A percentile compares a stretch with the other conserved stretches of the same genome.
phyloP scores from a whole-genome alignment of 805 yeast species.

The Hanseniaspora pseudoguilliermondii region DNA sequence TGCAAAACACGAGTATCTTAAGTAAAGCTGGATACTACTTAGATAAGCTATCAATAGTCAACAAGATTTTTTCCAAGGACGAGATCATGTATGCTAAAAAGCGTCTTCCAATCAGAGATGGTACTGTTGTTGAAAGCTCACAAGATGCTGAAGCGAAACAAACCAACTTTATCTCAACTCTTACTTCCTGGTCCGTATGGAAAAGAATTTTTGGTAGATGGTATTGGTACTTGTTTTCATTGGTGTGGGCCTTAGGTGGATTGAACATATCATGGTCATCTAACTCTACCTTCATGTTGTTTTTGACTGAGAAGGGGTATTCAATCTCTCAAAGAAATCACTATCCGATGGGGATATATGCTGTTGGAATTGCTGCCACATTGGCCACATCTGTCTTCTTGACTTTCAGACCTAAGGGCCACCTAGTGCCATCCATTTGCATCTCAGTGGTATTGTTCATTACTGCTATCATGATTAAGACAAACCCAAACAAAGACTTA shows the following conservation, averaged over 20 bases:
- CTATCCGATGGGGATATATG: slow-evolving; percentile 44
- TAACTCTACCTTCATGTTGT: slow-evolving; percentile 37
- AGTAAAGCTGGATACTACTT: slow-evolving; percentile 11
- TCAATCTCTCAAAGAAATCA: slow-evolving; percentile 36
- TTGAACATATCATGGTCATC: slow-evolving; percentile 36
- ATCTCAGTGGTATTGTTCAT: slow-evolving; percentile 34
- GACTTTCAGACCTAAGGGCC: slow-evolving; percentile 33
- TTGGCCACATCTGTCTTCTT: slow-evolving; percentile 33
- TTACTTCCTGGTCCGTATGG: slow-evolving; percentile 28
- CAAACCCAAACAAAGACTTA: slow-evolving; percentile 29
- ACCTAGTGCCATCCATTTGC: slow-evolving; percentile 39
- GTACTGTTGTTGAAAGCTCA: slow-evolving; percentile 18
- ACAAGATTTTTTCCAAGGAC: slow-evolving; percentile 30
- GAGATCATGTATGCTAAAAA: slow-evolving; percentile 33
- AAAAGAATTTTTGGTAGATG: slow-evolving; percentile 39
- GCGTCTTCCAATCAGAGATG: slow-evolving; percentile 33
- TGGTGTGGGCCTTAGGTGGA: slow-evolving; percentile 42
- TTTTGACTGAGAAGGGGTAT: slow-evolving; percentile 33
- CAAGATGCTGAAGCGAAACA: slow-evolving; percentile 24
- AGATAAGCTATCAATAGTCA: slow-evolving; percentile 20
- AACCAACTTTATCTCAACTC: slow-evolving; percentile 17
- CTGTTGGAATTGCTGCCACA: slow-evolving; percentile 38
- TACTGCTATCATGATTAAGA: slow-evolving; percentile 36
- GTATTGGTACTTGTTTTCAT: slow-evolving; percentile 45
- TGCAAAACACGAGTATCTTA: background rate